Conservation (phyloP, 2,329 filamentous ascomycete species). For the Fusarium caatingaense region DNA sequence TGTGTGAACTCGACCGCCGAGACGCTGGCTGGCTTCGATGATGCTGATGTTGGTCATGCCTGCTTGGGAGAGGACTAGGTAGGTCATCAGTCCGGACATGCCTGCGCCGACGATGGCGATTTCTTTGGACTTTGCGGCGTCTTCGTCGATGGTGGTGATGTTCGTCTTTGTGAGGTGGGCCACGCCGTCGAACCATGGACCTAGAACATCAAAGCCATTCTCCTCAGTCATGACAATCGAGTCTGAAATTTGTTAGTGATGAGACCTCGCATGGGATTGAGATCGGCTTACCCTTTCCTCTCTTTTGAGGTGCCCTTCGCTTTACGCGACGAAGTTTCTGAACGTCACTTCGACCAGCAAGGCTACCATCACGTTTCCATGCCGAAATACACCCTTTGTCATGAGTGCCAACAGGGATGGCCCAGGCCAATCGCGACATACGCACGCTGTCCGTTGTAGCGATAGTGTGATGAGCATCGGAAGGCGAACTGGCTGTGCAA, state of each 20-base stretch:
- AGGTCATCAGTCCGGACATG: conserved; percentile 3
- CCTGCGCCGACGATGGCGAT: conserved; percentile 6
- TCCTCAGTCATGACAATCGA: neutral
- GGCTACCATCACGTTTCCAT: neutral
- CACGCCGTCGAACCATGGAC: conserved; percentile 9
- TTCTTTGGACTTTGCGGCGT: conserved; percentile 3
- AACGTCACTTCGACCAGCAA: neutral
- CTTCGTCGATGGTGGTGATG: neutral
- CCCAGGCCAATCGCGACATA: conserved; percentile 7
- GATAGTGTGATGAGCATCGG: conserved; percentile 14
- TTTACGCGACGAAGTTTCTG: conserved; percentile 4
- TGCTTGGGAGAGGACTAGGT: conserved; percentile 3
- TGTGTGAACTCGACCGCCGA: conserved; percentile 13
- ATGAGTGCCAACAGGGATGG: neutral
- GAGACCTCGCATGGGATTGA: rapidly evolving
- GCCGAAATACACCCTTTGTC: conserved; percentile 10
- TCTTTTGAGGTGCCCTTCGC: neutral
- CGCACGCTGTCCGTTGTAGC: neutral
- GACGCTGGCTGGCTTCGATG: conserved; percentile 7
- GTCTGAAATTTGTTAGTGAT: rapidly evolving
- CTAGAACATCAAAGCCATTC: neutral
- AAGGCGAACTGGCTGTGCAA: neutral
- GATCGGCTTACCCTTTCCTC: neutral
- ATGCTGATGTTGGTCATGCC: conserved; percentile 21
- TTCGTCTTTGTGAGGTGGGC: neutral